Base-by-base conservation (phyloP, 495 filamentous ascomycete genomes). In the Penicillium cinerascens region DNA sequence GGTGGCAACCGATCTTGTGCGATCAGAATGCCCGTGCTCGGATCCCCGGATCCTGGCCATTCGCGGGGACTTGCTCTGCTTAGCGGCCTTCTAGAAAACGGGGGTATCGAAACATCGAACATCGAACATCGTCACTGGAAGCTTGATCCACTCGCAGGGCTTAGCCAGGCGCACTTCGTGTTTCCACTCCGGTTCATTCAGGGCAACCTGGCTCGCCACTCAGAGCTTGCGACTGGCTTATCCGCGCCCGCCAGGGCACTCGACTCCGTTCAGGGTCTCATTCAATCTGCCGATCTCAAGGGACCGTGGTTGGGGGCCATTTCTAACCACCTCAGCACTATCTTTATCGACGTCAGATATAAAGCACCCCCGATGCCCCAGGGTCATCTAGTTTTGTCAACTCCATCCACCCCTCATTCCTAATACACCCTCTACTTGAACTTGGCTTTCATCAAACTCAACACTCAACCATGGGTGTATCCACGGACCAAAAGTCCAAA, bases 401-500 rank as follows among this genome's bases (percentile, higher is more conserved):
- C n/a, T 17, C 7, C 17, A 3, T n/a, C n/a, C n/a, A 11, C 16
- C 17, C 11, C 7, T 33, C 1, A 15, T 16, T 15, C 5, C 6
- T 8, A 4, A 33, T 3, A 42, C 8, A 29, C 39, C 22, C 18
- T 18, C 11, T 21, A 11, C 25, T 35, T 27, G 16, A 22, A 4
- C 2, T 22, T 42, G 39, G 10, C 33, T 18, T 47, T 42, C 27
- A 18, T 20, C 22, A 6, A 3, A 3, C 6, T 2, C 33, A 49
- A 56, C n/a, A 49, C 20, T n/a, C 37, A 44, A 58, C 15, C 16
- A 64, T 61, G 58, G 58, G 46, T 21, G 23, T 53, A 4, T 44
- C 46, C n/a, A 55, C 42, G 42, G 52, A 52, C 36, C 23, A 52
- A 11, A 56, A 47, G 50, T 51, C 61, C 55, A 54, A 56, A 38